Evolutionary conservation across 371 early-diverging fungal genomes (phyloP), one percentile per base, ranked within the genome.

Genomic region (Mortierella sp.): DNA sequence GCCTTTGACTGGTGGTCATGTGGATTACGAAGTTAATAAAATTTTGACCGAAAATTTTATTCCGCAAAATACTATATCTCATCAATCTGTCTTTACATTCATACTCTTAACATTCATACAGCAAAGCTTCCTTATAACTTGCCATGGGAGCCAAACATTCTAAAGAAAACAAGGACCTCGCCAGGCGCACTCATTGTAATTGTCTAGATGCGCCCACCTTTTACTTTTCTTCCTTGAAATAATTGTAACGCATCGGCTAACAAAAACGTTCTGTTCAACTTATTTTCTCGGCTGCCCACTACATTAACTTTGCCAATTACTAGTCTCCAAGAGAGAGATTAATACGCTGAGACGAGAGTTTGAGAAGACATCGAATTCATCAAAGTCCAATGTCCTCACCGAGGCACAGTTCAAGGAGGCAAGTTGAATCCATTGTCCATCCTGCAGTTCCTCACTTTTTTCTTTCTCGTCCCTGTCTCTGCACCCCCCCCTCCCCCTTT

Each of bases 331-430:
- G 62, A 83, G 89, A 45, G 94, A 95, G 77, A 93, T 95, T 73
- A 72, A 87, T 68, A 82, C 87, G 63, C 84, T 95, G 41, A 86
- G 92, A 63, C 84, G 85, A 62, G 92, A 92, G 68, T 91, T 95
- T 74, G 88, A 89, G 76, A 84, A 89, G 72, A 82, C 85, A 24
- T 86, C 91, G 4, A 85, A 83, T 65, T 77, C 81, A 28, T 83
- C 87, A 36, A 65, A 69, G 69, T 86, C 91, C 59, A 88, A 80
- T 62, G 86, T 83, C 65, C 84, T 94, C 58, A 90, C 92, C 4
- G 92, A 93, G 83, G 86, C 92, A 58, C 91, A 93, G 50, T 95
- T 95, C 84, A 92, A 91, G 84, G 84, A 89, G 77, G 94, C 91
- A 88, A 64, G 76, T 77, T 45, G 15, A 33, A 22, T 22, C 33